Conservation (phyloP, 768 basidiomycete species). For the Podaxis pistillaris region DNA sequence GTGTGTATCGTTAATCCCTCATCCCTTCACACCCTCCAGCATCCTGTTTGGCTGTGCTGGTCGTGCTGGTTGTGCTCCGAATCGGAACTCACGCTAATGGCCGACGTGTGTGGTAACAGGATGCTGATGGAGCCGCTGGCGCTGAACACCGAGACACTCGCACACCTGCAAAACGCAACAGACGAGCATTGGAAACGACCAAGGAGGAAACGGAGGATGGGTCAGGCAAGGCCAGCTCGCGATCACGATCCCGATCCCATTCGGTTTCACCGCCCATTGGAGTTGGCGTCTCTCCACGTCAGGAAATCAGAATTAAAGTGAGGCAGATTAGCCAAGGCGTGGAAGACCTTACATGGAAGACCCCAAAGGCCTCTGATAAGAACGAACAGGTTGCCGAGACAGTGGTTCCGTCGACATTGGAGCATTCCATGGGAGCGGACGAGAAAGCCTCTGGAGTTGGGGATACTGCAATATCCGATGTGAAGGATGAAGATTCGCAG, state of each 20-base stretch:
- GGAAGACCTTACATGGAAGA: constrained; percentile 74
- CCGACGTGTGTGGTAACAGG: constrained; percentile 29
- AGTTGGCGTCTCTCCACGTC: constrained; percentile 60
- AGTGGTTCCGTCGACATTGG: constrained; percentile 5
- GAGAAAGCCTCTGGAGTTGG: constrained; percentile 11
- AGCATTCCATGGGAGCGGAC: constrained; percentile 13
- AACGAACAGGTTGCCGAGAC: constrained; percentile 22
- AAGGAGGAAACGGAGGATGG: constrained; percentile 58
- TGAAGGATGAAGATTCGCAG: constrained; percentile 12
- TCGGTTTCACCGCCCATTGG: constrained; percentile 43
- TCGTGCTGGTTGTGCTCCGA: constrained; percentile 5
- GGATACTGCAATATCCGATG: constrained; percentile 12
- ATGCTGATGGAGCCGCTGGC: constrained; percentile 34
- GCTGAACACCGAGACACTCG: constrained; percentile 49
- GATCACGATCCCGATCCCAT: constrained; percentile 42
- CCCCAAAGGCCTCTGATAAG: constrained; percentile 37
- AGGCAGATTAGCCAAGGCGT: constrained; percentile 79
- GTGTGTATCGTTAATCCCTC: constrained; percentile 28
- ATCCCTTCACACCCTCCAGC: constrained; percentile 3
- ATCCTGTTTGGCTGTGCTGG: constrained; percentile 12
- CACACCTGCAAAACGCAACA: constrained; percentile 77
- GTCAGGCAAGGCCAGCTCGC: constrained; percentile 29
- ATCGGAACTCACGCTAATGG: constrained; percentile 14
- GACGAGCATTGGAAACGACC: constrained; percentile 58
- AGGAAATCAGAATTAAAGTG: constrained; percentile 69